These are phyloP conservation scores for Senna tora DNA, from an alignment of 306 rosid species.

Conservation along the genomic window DNA sequence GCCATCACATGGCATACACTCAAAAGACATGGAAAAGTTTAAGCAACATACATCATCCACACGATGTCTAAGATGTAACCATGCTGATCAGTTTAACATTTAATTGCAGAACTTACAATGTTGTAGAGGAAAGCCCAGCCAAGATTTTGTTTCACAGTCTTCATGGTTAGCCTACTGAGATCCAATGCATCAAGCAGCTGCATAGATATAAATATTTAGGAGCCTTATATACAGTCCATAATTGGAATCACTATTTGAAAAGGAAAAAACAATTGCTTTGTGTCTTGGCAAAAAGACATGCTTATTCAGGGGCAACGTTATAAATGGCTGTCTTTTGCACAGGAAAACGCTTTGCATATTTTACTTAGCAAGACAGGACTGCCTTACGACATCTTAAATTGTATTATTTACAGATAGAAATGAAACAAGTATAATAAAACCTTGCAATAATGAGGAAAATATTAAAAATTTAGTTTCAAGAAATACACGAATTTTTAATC, in stretches of 20 bases:
- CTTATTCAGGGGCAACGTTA: conserved; percentile 14
- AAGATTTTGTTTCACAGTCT: conserved; percentile 90
- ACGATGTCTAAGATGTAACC: not conserved
- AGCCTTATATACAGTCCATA: not conserved
- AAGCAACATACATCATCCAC: conserved; percentile 2
- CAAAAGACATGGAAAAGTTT: conserved; percentile 20
- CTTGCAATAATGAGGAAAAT: conserved; percentile 15
- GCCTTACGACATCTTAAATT: conserved; percentile 20
- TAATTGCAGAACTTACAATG: conserved; percentile 64
- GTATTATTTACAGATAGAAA: conserved; percentile 2
- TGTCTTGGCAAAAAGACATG: not conserved
- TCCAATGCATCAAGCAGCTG: conserved; percentile 98
- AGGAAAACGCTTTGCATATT: too few species aligned
- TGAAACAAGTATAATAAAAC: conserved; percentile 11
- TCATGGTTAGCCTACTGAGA: conserved; percentile 90
- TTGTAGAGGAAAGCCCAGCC: conserved; percentile 98
- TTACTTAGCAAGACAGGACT: not conserved
- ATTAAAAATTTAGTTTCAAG: not conserved
- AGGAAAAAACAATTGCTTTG: not conserved
- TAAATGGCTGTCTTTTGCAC: not conserved
- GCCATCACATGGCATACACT: not conserved
- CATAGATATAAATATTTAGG: conserved; percentile 43
- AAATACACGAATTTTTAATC: conserved; percentile 9
- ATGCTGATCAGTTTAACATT: conserved; percentile 28
- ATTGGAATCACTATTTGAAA: conserved; percentile 25